Percentiles rank a stretch among this genome's conserved stretches.
Evolutionary conservation across 305 asterid genomes (phyloP).

Genomic region (Fraxinus sp.): DNA sequence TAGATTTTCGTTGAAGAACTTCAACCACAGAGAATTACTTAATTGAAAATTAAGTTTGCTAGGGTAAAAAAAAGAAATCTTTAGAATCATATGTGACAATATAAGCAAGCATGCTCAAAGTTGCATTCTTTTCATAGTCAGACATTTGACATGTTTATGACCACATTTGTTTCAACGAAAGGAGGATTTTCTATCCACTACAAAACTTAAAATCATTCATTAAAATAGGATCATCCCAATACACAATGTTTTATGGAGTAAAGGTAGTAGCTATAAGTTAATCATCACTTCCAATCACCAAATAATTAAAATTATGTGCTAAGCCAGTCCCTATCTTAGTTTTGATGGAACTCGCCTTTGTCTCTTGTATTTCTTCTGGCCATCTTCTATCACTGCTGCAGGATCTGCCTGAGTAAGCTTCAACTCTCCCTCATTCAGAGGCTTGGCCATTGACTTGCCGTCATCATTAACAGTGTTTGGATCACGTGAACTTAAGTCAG

Average conservation of each 20-base stretch:
- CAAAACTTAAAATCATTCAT: background rate
- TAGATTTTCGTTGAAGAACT: background rate
- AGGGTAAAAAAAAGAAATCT: background rate
- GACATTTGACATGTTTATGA: background rate
- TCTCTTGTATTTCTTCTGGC: slow-evolving; percentile 48
- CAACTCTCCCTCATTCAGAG: slow-evolving; percentile 30
- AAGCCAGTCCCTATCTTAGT: background rate
- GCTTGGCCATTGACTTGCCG: slow-evolving; percentile 24
- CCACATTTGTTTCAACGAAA: background rate
- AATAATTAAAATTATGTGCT: background rate
- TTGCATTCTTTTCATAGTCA: background rate
- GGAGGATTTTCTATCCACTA: background rate
- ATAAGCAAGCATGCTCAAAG: background rate
- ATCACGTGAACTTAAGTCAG: slow-evolving; percentile 21
- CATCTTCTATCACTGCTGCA: slow-evolving; percentile 36
- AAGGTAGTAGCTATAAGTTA: background rate
- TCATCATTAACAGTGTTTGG: slow-evolving; percentile 23
- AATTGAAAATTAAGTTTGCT: background rate
- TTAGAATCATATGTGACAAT: background rate
- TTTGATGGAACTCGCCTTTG: slow-evolving; percentile 28
- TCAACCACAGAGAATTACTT: background rate
- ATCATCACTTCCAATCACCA: background rate
- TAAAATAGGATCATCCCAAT: background rate
- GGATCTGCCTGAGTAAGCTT: slow-evolving; percentile 18
- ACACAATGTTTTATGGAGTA: background rate